Evolutionary conservation across 352 stramenopile species (phyloP), one percentile per base, ranked within the genome.

Genomic region (Phytophthora pseudosyringae): DNA sequence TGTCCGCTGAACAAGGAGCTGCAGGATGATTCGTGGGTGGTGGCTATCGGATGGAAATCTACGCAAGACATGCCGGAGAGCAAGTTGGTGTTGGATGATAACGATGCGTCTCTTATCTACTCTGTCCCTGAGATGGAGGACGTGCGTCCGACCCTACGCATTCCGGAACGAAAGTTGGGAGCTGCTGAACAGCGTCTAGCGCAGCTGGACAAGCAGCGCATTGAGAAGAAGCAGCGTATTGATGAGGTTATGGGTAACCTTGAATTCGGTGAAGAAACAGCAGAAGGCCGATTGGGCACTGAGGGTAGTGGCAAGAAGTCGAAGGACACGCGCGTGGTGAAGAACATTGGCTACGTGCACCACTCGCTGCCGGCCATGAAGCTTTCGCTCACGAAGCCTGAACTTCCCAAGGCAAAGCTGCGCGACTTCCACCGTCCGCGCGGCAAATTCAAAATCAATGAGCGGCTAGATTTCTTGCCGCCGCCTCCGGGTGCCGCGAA

Each of bases 291-390:
- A 18, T 50, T 93, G 35, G 78, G 76, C 21, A 90, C 79, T 1
- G 85, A 93, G 57, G 83, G 83, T 12, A 80, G 78, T 29, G 77
- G 80, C 16, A 94, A 93, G 62, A 92, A 92, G 40, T 88, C 71
- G 32, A 95, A 94, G 50, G 86, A 94, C 38, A 93, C 81, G 47
- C 88, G 87, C 58, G 81, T 95, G 29, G 79, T 94, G 3, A 93
- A 95, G 64, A 91, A 92, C 55, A 91, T 95, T 66, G 86, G 83
- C 3, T 81, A 88, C 29, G 86, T 96, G 8, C 86, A 94, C 40
- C 88, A 96, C 64, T 94, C 86, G 12, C 68, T 96, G 10, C 86
- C 85, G n/a, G 88, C 88, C 9, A 94, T 94, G 67, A 94, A 96
- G 69, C 75, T 95, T 21, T 91, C 82, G 33, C 74, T 94, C 48